phyloP scores from a whole-genome alignment of 352 stramenopile genomes.

The Pythium apleroticum region DNA sequence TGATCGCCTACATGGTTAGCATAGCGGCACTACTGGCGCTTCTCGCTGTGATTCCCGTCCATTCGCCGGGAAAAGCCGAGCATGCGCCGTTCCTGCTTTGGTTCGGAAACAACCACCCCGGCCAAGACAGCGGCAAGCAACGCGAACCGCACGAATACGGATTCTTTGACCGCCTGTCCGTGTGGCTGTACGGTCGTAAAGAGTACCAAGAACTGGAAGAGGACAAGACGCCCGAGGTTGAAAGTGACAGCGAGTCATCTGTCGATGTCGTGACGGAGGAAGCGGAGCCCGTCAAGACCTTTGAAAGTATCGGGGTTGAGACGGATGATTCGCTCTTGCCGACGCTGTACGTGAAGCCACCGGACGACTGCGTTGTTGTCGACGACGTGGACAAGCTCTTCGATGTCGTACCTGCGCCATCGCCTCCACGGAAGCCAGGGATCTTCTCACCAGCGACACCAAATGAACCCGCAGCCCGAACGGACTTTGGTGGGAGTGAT shows the following conservation, averaged over 20 bases:
- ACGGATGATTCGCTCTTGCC: slow-evolving; percentile 34
- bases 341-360: neutral
- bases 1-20: slow-evolving; percentile 32
- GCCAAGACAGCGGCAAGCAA: neutral
- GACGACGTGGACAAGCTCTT: slow-evolving; percentile 19
- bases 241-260: slow-evolving; percentile 19
- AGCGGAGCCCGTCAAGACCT: slow-evolving; percentile 28
- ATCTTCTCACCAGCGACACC: slow-evolving; percentile 19
- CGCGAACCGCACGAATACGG: slow-evolving; percentile 5
- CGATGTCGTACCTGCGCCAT: neutral
- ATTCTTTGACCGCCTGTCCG: slow-evolving; percentile 24
- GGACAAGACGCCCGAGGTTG: slow-evolving; percentile 5
- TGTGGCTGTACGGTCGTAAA: slow-evolving; percentile 14
- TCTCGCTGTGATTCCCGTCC: slow-evolving; percentile 47
- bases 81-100: slow-evolving; percentile 39
- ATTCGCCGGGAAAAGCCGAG: slow-evolving; percentile 14
- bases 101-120: slow-evolving; percentile 20
- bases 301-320: slow-evolving; percentile 49
- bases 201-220: neutral
- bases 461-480: neutral
- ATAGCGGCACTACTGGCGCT: slow-evolving; percentile 38
- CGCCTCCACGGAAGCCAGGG: slow-evolving; percentile 14
- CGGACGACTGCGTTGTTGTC: slow-evolving; percentile 8
- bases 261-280: slow-evolving; percentile 17
- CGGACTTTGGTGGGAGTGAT: neutral